These are phyloP conservation scores for Vicia faba DNA, from an alignment of 306 rosid species.

Conservation along the genomic window DNA sequence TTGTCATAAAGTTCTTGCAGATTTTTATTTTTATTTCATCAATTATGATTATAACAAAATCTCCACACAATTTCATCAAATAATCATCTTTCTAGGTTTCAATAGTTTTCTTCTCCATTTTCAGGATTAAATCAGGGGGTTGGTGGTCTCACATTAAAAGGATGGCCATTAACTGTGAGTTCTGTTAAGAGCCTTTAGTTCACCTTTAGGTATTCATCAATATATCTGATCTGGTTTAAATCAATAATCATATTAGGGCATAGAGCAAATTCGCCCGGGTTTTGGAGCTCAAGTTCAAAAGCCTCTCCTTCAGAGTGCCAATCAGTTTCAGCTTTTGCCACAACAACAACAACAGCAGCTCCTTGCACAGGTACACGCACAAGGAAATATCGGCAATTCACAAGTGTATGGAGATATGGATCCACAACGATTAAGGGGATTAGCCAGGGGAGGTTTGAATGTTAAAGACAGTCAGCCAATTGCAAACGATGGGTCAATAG, in stretches of 20 bases:
- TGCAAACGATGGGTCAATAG: slow-evolving; percentile 78
- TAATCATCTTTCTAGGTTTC: slow-evolving; percentile 24
- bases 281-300: slow-evolving; percentile 85
- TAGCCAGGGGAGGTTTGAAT: slow-evolving; percentile 68
- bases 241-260: slow-evolving; percentile 59
- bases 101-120: slow-evolving; percentile 34
- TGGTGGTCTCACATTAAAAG: slow-evolving; percentile 81
- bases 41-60: slow-evolving; percentile 3
- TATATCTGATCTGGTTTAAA: slow-evolving; percentile 36
- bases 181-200: slow-evolving; percentile 23
- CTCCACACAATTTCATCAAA: slow-evolving; percentile 13
- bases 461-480: slow-evolving; percentile 71
- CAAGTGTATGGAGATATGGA: slow-evolving; percentile 79
- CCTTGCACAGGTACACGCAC: slow-evolving; percentile 86
- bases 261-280: slow-evolving; percentile 83
- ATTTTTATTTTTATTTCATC: slow-evolving; percentile 7
- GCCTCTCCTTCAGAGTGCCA: slow-evolving; percentile 80
- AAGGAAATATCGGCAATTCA: slow-evolving; percentile 66
- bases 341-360: slow-evolving; percentile 80
- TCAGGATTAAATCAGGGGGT: slow-evolving; percentile 77
- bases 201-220: slow-evolving; percentile 24
- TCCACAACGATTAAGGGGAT: slow-evolving; percentile 75
- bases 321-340: slow-evolving; percentile 85
- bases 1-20: slow-evolving; percentile 3
- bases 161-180: slow-evolving; percentile 97